Conservation (phyloP, 768 basidiomycete species). For the Mycena capillaripes region DNA sequence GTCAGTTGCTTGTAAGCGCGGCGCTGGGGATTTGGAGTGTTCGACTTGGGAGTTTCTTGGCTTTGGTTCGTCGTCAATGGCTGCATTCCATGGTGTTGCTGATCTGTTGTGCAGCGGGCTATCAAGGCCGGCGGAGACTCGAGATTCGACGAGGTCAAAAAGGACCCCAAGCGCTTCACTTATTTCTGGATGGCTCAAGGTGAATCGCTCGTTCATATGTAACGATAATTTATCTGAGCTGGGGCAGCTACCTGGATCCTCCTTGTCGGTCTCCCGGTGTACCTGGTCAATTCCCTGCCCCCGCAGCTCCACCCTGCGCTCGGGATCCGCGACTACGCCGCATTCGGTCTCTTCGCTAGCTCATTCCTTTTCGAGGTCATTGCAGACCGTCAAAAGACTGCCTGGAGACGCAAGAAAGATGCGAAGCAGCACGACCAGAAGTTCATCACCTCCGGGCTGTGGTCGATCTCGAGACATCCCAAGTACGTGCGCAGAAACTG, state of each 20-base stretch:
- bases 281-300: conserved; percentile 71
- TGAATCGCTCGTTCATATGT: neutral
- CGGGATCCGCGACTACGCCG: conserved; percentile 66
- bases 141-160: conserved; percentile 71
- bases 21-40: conserved; percentile 72
- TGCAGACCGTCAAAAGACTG: conserved; percentile 75
- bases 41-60: conserved; percentile 74
- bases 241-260: conserved; percentile 71
- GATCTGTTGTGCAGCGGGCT: conserved; percentile 43
- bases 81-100: neutral
- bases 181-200: conserved; percentile 72
- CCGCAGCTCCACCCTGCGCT: conserved; percentile 64
- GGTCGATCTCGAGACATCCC: conserved; percentile 78
- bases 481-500: conserved; percentile 62
- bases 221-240: conserved; percentile 30
- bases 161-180: conserved; percentile 59
- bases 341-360: conserved; percentile 64
- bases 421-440: conserved; percentile 77
- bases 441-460: conserved; percentile 78
- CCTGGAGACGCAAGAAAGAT: conserved; percentile 72
- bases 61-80: conserved; percentile 48
- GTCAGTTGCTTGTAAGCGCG: conserved; percentile 72
- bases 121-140: conserved; percentile 73
- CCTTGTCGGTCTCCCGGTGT: conserved; percentile 78
- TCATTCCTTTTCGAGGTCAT: conserved; percentile 74